Conservation (phyloP, 1,284 basidiomycete genomes). For the Malassezia globosa region DNA sequence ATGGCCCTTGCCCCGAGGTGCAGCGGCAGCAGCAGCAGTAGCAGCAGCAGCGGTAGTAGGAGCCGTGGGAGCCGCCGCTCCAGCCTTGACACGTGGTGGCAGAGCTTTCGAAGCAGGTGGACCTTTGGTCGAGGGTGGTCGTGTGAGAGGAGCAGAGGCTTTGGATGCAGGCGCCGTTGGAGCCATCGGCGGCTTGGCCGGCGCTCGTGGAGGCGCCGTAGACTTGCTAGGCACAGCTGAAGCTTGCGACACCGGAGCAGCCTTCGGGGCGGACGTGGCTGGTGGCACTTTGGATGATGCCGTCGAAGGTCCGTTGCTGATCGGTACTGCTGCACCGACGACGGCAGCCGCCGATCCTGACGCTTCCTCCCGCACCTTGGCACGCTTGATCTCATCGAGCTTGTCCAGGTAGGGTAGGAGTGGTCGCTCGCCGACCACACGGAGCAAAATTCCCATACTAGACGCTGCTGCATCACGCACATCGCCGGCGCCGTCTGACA, state of each 20-base stretch:
- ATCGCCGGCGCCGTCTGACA: slow-evolving; percentile 81
- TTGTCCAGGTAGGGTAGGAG: slow-evolving; percentile 77
- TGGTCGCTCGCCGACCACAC: slow-evolving; percentile 87
- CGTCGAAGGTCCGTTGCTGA: slow-evolving; percentile 48
- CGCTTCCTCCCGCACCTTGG: slow-evolving; percentile 81
- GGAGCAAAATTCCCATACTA: slow-evolving; percentile 83
- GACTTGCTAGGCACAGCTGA: slow-evolving; percentile 19
- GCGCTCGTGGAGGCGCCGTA: slow-evolving; percentile 21
- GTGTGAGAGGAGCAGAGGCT: neutral
- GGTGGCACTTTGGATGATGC: slow-evolving; percentile 38
- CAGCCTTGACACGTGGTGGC: neutral
- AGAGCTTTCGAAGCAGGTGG: neutral
- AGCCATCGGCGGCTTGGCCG: slow-evolving; percentile 7
- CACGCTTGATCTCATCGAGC: slow-evolving; percentile 76
- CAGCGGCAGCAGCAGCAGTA: slow-evolving; percentile 43
- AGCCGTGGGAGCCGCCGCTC: neutral
- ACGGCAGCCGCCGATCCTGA: neutral
- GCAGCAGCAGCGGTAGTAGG: neutral
- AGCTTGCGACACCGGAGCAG: slow-evolving; percentile 48
- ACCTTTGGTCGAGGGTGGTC: neutral
- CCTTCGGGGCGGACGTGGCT: slow-evolving; percentile 14
- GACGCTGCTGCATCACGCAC: slow-evolving; percentile 80
- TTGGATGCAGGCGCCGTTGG: neutral
- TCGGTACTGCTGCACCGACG: slow-evolving; percentile 55
- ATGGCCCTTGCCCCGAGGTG: slow-evolving; percentile 48